Percentiles rank a stretch among this genome's conserved stretches.
These are phyloP conservation scores for Whalleya microplaca DNA, from an alignment of 2,329 filamentous ascomycete species.

Conservation along the genomic window DNA sequence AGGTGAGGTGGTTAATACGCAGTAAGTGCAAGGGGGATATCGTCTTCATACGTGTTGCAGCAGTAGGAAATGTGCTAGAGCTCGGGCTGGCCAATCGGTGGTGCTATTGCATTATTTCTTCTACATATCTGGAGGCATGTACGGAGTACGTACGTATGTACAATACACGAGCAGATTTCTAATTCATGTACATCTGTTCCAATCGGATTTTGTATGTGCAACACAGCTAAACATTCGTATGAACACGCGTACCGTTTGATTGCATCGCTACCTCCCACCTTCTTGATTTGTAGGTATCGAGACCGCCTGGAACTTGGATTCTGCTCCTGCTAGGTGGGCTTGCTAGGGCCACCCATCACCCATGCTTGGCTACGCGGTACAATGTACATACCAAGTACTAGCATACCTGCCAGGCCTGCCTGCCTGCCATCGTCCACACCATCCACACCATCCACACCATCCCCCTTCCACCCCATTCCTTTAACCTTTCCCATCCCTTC, in stretches of 20 bases:
- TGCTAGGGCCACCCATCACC: background rate
- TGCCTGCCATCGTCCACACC: conserved; percentile 17
- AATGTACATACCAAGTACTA: conserved; percentile 1
- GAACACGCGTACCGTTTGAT: background rate
- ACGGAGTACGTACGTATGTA: too few species aligned
- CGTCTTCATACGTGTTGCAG: too few species aligned
- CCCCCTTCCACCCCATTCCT: conserved; percentile 16
- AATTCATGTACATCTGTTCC: too few species aligned
- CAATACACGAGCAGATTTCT: too few species aligned
- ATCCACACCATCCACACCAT: conserved; percentile 12
- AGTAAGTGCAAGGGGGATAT: too few species aligned
- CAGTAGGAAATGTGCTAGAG: too few species aligned
- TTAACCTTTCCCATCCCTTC: conserved; percentile 18
- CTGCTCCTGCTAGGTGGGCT: background rate
- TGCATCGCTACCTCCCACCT: background rate
- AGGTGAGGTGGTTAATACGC: too few species aligned
- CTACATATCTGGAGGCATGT: background rate
- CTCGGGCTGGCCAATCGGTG: too few species aligned
- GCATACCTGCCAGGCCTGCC: conserved; percentile 5
- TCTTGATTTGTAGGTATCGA: background rate
- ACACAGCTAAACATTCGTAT: background rate
- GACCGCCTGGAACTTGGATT: background rate
- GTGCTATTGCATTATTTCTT: background rate
- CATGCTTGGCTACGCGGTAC: background rate
- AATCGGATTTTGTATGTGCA: background rate